These are phyloP conservation scores for Moricandia arvensis DNA, from an alignment of 345 rosid species.

Conservation along the genomic window DNA sequence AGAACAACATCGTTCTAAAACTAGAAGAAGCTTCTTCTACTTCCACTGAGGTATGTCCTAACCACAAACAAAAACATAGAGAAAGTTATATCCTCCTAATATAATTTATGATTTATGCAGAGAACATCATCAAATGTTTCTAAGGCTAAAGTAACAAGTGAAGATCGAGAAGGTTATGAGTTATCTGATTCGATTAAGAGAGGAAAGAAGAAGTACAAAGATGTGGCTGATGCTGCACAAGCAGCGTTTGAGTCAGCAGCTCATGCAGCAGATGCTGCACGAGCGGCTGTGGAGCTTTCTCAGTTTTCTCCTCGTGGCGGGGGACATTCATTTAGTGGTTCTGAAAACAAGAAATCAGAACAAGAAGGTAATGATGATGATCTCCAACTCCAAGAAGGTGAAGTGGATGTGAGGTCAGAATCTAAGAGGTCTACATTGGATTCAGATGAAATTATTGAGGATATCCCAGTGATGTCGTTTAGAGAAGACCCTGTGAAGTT, in stretches of 20 bases:
- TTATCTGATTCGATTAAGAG: conserved; percentile 38
- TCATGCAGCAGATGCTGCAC: conserved; percentile 85
- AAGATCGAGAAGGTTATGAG: conserved; percentile 18
- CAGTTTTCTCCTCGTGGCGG: conserved; percentile 46
- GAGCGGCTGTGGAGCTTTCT: conserved; percentile 91
- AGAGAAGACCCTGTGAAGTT: conserved; percentile 50
- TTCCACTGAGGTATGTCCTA: conserved; percentile 45
- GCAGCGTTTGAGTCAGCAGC: conserved; percentile 89
- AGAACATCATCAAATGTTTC: conserved; percentile 30
- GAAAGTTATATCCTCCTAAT: conserved; percentile 6
- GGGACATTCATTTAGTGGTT: not conserved
- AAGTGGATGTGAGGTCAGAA: conserved; percentile 35
- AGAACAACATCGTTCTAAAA: conserved; percentile 57
- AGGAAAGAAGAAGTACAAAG: conserved; percentile 58
- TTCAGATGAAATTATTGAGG: conserved; percentile 40
- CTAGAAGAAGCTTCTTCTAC: conserved; percentile 40
- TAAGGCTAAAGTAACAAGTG: conserved; percentile 24
- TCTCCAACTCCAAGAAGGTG: conserved; percentile 6
- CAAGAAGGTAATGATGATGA: conserved; percentile 10
- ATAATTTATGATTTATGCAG: conserved; percentile 34
- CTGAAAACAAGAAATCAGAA: not conserved
- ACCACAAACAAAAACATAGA: conserved; percentile 11
- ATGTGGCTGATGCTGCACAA: conserved; percentile 94
- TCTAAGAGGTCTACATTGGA: conserved; percentile 38
- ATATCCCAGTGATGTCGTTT: conserved; percentile 38